Conservation (phyloP, 148 eudicot genomes). For the Tetragonia tetragonoides region DNA sequence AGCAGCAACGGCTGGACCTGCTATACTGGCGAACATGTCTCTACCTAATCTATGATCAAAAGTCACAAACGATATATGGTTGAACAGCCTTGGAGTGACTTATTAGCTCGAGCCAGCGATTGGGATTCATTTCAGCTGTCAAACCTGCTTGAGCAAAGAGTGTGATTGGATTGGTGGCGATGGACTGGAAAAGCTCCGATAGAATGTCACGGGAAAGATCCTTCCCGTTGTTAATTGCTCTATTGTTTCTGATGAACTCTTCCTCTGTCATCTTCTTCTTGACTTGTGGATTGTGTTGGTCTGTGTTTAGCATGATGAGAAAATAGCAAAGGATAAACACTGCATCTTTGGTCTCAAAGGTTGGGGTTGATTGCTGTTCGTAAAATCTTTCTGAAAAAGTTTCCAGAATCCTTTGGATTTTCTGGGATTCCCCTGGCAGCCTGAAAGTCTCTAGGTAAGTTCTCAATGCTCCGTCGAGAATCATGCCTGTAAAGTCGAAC, state of each 20-base stretch:
- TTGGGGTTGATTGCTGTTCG: constrained; percentile 68
- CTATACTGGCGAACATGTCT: constrained; percentile 87
- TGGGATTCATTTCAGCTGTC: constrained; percentile 70
- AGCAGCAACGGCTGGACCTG: constrained; percentile 83
- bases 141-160: constrained; percentile 40
- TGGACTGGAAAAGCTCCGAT: constrained; percentile 85
- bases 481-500: constrained; percentile 72
- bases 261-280: constrained; percentile 99
- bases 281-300: constrained; percentile 94
- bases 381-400: constrained; percentile 73
- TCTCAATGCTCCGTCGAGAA: constrained; percentile 72
- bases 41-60: constrained; percentile 68
- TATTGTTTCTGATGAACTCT: constrained; percentile 80
- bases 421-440: constrained; percentile 95
- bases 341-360: constrained; percentile 72
- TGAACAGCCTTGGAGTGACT: constrained; percentile 46
- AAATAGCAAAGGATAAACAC: constrained; percentile 77
- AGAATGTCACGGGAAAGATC: constrained; percentile 85
- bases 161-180: constrained; percentile 55
- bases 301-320: constrained; percentile 91
- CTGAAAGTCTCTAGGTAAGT: constrained; percentile 74
- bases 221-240: constrained; percentile 82
- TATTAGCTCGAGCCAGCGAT: constrained; percentile 74
- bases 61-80: constrained; percentile 52
- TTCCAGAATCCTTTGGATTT: constrained; percentile 77